Conservation (phyloP, 139 green algal species). For the Chlamydomonas eustigma region DNA sequence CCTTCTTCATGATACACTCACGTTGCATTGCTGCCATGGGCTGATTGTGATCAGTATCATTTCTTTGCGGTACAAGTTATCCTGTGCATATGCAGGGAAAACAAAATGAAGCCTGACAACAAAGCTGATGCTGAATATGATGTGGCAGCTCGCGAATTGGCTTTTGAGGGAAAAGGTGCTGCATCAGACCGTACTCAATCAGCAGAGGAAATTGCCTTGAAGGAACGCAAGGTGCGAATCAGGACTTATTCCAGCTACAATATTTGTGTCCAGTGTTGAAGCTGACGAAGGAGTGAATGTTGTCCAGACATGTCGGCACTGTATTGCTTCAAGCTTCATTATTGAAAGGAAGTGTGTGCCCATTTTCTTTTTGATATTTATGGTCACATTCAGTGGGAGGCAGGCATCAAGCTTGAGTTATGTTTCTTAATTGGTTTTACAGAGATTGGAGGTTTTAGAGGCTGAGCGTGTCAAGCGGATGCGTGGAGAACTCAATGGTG, state of each 20-base stretch:
- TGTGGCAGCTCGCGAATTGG: constrained; percentile 55
- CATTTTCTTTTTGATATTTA: too few species aligned
- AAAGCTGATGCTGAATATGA: constrained; percentile 68
- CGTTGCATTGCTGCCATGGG: too few species aligned
- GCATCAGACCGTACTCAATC: constrained; percentile 57
- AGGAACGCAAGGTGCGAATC: constrained; percentile 21
- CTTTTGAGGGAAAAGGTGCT: constrained; percentile 65
- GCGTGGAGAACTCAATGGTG: constrained; percentile 25
- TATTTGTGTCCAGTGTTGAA: too few species aligned
- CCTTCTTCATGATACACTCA: too few species aligned
- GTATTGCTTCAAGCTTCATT: not conserved
- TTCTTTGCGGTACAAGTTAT: too few species aligned
- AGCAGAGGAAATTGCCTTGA: constrained; percentile 48
- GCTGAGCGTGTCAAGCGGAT: constrained; percentile 61
- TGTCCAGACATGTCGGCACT: not conserved
- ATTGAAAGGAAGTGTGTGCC: not conserved
- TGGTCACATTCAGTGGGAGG: too few species aligned
- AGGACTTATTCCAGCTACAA: too few species aligned
- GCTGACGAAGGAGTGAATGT: too few species aligned
- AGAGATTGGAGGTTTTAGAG: constrained; percentile 71
- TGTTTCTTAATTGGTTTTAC: too few species aligned
- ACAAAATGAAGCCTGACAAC: constrained; percentile 41
- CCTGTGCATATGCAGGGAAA: too few species aligned
- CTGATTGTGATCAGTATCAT: too few species aligned
- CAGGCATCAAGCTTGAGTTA: too few species aligned